Evolutionary conservation across 192 early-diverging fungal genomes (phyloP), one percentile per base, ranked within the genome.

Genomic region (Glomus cerebriforme): DNA sequence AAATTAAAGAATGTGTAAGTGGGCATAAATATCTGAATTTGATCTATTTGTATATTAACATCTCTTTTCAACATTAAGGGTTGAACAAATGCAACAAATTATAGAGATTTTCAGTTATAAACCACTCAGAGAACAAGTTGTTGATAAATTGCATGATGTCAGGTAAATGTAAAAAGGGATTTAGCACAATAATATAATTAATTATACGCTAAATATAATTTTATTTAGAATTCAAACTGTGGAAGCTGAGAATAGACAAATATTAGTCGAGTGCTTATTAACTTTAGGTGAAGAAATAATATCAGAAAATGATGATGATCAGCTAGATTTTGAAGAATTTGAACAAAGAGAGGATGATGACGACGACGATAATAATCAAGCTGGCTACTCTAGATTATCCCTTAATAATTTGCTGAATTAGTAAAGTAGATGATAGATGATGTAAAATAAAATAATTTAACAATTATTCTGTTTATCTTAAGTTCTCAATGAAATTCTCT

Each of bases 1-100:
- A 62, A 62, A 62, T 62, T 62, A 62, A 62, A 62, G 59, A 62
- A 62, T 27, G 59, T 62, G 26, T 62, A 26, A 26, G 26, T 24
- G 1, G n/a, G 26, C 1, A 26, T 24, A 2, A 62, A 15, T 62
- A 27, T 26, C 24, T 62, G 8, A 62, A 62, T 24, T 62, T 3
- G 22, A 62, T 62, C 26, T 10, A 62, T 10, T 27, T 26, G 15
- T 27, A 26, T 26, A 2, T 62, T 26, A 62, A 8, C 15, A 26
- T 26, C 5, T 10, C 8, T 62, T 26, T 15, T 62, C 10, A 27
- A 62, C 8, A 3, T 26, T 26, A 26, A 62, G 59, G 8, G 26
- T 62, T 62, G 12, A 62, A 62, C 59, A 62, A 62, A 26, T 62
- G 24, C 59, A 62, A 26, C 5, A 7, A 10, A 27, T 62, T 10